A percentile compares a stretch with the other conserved stretches of the same genome.
Conservation (phyloP, 352 stramenopile genomes). For the Thalassiosira livingstoniorum region DNA sequence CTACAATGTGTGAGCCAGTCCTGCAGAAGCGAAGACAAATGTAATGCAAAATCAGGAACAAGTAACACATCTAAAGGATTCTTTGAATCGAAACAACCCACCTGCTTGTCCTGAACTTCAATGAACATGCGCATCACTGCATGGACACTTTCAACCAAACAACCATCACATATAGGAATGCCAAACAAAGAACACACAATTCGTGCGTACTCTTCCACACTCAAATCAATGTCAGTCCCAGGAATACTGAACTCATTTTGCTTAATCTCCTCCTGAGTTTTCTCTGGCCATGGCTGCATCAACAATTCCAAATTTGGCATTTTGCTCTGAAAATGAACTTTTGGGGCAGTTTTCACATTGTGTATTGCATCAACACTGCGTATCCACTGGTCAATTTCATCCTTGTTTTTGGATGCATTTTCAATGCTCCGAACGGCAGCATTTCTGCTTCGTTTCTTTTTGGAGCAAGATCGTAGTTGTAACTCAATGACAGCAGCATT, state of each 20-base stretch:
- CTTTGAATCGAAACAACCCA: no score
- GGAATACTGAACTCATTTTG: slow-evolving; percentile 74
- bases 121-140: slow-evolving; percentile 94
- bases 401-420: slow-evolving; percentile 91
- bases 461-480: slow-evolving; percentile 92
- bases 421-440: slow-evolving; percentile 92
- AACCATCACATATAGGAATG: slow-evolving; percentile 92
- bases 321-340: slow-evolving; percentile 74
- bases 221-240: slow-evolving; percentile 90
- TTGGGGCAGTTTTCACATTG: slow-evolving; percentile 90
- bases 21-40: no score
- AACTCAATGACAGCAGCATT: slow-evolving; percentile 95
- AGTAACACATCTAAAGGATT: no score
- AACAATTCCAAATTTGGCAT: slow-evolving; percentile 34
- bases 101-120: slow-evolving; percentile 56
- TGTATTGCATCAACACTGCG: slow-evolving; percentile 94
- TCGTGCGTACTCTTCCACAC: slow-evolving; percentile 92
- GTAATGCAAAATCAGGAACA: no score
- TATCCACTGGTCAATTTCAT: slow-evolving; percentile 95
- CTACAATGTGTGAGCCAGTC: no score
- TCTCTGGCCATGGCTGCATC: slow-evolving; percentile 86
- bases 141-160: slow-evolving; percentile 94
- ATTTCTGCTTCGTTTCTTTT: slow-evolving; percentile 92
- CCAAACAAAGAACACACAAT: slow-evolving; percentile 93
- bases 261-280: slow-evolving; percentile 87